phyloP scores from a whole-genome alignment of 306 rosid species.

The Quercus rubra region DNA sequence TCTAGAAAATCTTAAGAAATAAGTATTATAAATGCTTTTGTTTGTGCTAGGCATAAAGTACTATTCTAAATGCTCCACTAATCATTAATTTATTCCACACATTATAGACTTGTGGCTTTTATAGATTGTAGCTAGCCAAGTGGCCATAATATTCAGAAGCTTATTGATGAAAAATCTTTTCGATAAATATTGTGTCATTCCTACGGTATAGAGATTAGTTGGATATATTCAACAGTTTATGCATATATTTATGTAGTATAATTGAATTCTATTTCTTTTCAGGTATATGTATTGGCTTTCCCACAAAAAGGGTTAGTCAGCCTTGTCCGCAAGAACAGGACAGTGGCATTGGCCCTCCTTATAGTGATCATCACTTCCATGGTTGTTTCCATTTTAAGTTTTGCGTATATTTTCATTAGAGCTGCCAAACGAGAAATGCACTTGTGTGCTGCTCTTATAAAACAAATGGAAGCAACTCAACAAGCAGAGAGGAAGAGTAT shows the following conservation, averaged over 20 bases:
- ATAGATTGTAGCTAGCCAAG: background rate
- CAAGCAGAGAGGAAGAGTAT: constrained; percentile 73
- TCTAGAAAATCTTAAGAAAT: background rate
- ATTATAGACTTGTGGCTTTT: background rate
- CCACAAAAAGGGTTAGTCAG: constrained; percentile 24
- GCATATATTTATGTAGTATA: background rate
- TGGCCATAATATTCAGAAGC: background rate
- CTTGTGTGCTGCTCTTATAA: constrained; percentile 53
- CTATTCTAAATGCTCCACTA: background rate
- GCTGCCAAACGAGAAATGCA: constrained; percentile 51
- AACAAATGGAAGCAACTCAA: constrained; percentile 67
- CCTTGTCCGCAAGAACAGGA: constrained; percentile 23
- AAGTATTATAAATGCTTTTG: background rate
- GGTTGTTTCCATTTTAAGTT: constrained; percentile 28
- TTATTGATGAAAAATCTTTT: background rate
- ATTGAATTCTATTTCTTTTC: constrained; percentile 26
- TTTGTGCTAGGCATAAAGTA: background rate
- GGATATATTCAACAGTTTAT: background rate
- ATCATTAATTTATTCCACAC: background rate
- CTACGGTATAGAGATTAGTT: background rate
- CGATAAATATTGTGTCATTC: background rate
- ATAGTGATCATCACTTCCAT: constrained; percentile 20
- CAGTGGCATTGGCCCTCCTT: constrained; percentile 32
- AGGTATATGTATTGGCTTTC: constrained; percentile 51
- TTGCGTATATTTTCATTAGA: constrained; percentile 20